Conservation (phyloP, 1,284 basidiomycete genomes). For the Fistulina hepatica region DNA sequence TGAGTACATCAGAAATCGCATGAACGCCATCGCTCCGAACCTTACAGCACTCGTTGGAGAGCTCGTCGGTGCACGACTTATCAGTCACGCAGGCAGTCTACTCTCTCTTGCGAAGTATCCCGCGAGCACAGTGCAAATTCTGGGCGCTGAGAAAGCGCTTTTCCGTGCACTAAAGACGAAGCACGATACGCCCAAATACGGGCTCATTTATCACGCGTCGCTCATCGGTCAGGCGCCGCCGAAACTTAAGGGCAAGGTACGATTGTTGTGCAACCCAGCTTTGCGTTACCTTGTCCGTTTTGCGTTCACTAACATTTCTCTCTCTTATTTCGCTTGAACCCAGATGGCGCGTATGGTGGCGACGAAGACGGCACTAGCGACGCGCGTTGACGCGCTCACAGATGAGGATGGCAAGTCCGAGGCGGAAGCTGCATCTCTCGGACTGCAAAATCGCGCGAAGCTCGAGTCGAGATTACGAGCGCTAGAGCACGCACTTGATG, state of each 20-base stretch:
- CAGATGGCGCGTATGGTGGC: conserved; percentile 99
- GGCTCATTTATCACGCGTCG: conserved; percentile 94
- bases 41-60: conserved; percentile 94
- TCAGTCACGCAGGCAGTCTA: conserved; percentile 94
- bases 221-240: conserved; percentile 96
- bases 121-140: conserved; percentile 95
- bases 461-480: conserved; percentile 89
- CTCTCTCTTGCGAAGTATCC: conserved; percentile 94
- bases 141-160: conserved; percentile 97
- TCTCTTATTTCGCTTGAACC: conserved; percentile 6
- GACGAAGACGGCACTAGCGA: conserved; percentile 92
- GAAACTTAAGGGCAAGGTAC: conserved; percentile 94
- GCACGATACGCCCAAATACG: conserved; percentile 98
- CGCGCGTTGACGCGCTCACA: conserved; percentile 92
- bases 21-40: conserved; percentile 96
- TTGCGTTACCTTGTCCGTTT: not conserved
- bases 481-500: conserved; percentile 76
- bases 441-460: conserved; percentile 88
- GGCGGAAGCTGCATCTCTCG: conserved; percentile 71
- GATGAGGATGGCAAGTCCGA: conserved; percentile 89
- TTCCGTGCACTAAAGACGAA: conserved; percentile 99
- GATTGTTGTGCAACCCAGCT: conserved; percentile 10
- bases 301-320: conserved; percentile 3
- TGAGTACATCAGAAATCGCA: conserved; percentile 92
- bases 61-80: conserved; percentile 90